Conservation (phyloP, 208 protist genomes). For the Crithidia sp. region DNA sequence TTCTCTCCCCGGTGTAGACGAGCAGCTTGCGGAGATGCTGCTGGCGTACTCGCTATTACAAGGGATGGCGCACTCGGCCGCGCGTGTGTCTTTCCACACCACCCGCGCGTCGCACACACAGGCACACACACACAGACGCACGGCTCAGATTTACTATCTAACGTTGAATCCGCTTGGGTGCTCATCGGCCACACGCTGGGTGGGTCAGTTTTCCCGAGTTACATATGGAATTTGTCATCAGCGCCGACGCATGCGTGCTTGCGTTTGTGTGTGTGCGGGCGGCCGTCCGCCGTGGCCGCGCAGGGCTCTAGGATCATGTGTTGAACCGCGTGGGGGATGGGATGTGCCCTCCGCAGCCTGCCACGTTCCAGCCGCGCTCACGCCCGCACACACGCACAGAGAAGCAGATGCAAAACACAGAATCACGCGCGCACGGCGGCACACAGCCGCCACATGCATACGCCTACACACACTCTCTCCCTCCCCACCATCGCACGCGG, state of each 20-base stretch:
- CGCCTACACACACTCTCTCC: too few relatives aligned
- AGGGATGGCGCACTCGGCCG: constrained; percentile 24
- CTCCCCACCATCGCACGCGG: background rate
- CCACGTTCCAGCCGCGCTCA: constrained; percentile 14
- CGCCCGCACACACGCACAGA: background rate
- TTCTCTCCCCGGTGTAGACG: constrained; percentile 48
- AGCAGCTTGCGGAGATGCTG: constrained; percentile 47
- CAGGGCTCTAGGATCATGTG: constrained; percentile 14
- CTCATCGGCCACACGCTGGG: constrained; percentile 27
- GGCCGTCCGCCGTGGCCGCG: background rate
- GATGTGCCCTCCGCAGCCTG: constrained; percentile 16
- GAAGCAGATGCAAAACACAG: background rate
- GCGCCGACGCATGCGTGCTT: background rate
- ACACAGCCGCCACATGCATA: too few relatives aligned
- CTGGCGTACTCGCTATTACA: constrained; percentile 35
- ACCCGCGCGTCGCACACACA: background rate
- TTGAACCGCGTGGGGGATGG: constrained; percentile 24
- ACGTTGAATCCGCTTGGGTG: constrained; percentile 83
- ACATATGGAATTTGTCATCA: constrained; percentile 38
- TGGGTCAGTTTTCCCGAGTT: constrained; percentile 66
- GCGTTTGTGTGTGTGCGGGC: too few relatives aligned
- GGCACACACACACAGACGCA: constrained; percentile 45
- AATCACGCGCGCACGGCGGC: too few relatives aligned
- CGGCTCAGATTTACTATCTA: constrained; percentile 64
- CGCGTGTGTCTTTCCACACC: too few relatives aligned